Conservation (phyloP, 257 asterid species). For the Leptodermis oblonga region DNA sequence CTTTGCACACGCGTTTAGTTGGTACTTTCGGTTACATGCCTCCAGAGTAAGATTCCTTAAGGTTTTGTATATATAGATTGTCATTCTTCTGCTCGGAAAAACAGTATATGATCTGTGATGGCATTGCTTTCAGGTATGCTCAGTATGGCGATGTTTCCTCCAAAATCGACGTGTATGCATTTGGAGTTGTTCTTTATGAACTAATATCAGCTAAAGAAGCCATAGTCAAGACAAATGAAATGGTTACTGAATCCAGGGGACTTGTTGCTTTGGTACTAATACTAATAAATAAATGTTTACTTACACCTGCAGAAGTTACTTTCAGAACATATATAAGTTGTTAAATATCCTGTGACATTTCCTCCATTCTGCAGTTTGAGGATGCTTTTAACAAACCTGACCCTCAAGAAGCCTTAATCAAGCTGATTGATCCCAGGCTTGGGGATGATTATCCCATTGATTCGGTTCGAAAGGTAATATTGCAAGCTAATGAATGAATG, state of each 20-base stretch:
- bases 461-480: constrained; percentile 59
- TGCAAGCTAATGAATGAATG: not conserved
- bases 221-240: constrained; percentile 53
- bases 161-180: constrained; percentile 75
- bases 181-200: constrained; percentile 79
- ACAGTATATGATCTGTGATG: not conserved
- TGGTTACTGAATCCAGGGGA: constrained; percentile 56
- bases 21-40: constrained; percentile 94
- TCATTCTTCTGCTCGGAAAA: not conserved
- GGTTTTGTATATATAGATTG: not conserved
- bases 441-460: constrained; percentile 59
- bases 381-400: constrained; percentile 47
- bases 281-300: not conserved
- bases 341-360: not conserved
- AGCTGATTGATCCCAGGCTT: constrained; percentile 72
- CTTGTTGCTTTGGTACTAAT: constrained; percentile 63
- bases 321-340: not conserved
- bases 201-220: constrained; percentile 78
- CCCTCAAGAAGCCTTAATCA: constrained; percentile 41
- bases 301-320: not conserved
- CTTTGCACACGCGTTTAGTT: constrained; percentile 70
- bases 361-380: constrained; percentile 50
- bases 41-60: constrained; percentile 51
- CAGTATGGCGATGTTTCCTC: constrained; percentile 79
- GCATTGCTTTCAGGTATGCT: constrained; percentile 48